phyloP scores from a whole-genome alignment of 2,329 filamentous ascomycete genomes.

The Xylariaceae sp. region DNA sequence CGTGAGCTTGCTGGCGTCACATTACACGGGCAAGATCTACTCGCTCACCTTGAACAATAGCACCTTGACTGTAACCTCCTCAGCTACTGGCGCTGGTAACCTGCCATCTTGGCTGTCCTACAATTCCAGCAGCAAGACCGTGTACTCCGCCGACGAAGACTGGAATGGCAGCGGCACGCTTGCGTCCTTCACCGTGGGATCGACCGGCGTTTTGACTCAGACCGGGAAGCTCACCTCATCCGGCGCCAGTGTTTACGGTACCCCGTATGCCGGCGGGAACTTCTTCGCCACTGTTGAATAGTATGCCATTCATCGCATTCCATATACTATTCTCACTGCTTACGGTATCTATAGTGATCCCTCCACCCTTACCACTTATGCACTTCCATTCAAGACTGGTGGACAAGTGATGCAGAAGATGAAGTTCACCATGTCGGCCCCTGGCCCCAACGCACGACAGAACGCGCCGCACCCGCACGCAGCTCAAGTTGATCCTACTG shows the following conservation, averaged over 20 bases:
- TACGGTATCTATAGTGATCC: conserved; percentile 43
- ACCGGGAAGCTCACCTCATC: conserved; percentile 41
- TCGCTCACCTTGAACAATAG: conserved; percentile 40
- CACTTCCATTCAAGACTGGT: conserved; percentile 44
- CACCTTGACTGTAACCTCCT: conserved; percentile 38
- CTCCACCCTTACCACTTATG: conserved; percentile 51
- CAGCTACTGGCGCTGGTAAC: conserved; percentile 41
- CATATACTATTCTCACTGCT: conserved; percentile 13
- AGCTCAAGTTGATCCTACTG: conserved; percentile 55
- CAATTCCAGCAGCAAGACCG: conserved; percentile 38
- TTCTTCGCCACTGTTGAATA: conserved; percentile 53
- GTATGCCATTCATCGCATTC: conserved; percentile 37
- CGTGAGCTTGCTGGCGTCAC: conserved; percentile 45
- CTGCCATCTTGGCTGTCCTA: conserved; percentile 48
- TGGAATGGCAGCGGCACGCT: conserved; percentile 45
- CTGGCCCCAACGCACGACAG: conserved; percentile 57
- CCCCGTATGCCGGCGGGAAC: conserved; percentile 46
- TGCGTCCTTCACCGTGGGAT: conserved; percentile 42
- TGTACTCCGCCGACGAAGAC: conserved; percentile 48
- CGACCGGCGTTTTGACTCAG: conserved; percentile 42
- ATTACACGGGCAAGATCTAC: conserved; percentile 49
- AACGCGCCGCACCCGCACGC: conserved; percentile 62
- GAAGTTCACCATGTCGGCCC: conserved; percentile 48
- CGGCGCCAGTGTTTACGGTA: conserved; percentile 49
- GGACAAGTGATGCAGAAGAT: conserved; percentile 44